A percentile compares a stretch with the other conserved stretches of the same genome.
Conservation (phyloP, 2,329 filamentous ascomycete species). For the Septoria petroselini region DNA sequence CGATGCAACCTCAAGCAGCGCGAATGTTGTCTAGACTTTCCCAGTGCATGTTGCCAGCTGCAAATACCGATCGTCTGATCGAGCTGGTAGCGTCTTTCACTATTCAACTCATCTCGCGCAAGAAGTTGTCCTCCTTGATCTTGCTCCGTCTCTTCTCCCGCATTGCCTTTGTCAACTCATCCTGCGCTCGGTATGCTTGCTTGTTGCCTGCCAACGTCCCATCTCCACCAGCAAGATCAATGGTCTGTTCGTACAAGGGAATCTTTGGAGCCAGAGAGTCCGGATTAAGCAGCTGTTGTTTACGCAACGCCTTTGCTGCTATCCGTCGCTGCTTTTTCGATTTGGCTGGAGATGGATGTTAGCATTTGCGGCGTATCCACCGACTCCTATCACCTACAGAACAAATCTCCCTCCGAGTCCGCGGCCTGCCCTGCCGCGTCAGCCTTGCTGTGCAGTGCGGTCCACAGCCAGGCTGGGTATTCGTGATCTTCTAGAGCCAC, state of each 20-base stretch:
- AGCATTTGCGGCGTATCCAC: not conserved
- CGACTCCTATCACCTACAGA: constrained; percentile 59
- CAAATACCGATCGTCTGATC: too few relatives aligned
- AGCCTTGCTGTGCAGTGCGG: constrained; percentile 58
- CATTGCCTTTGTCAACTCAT: constrained; percentile 67
- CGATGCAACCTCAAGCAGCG: too few relatives aligned
- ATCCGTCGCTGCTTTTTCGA: constrained; percentile 75
- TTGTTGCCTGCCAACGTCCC: constrained; percentile 49
- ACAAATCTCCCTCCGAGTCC: constrained; percentile 66
- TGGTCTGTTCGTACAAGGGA: constrained; percentile 71
- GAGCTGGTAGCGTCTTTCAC: too few relatives aligned
- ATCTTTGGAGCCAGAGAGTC: constrained; percentile 62
- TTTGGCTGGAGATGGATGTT: constrained; percentile 58
- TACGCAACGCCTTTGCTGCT: constrained; percentile 65
- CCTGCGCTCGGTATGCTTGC: constrained; percentile 52
- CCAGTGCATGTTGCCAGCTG: too few relatives aligned
- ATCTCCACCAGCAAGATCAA: constrained; percentile 63
- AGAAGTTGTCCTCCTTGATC: constrained; percentile 84
- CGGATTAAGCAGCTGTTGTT: constrained; percentile 62
- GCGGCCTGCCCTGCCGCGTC: constrained; percentile 48
- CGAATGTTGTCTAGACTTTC: too few relatives aligned
- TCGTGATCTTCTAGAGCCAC: constrained; percentile 70
- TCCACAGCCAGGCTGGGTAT: constrained; percentile 81
- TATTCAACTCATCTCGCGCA: constrained; percentile 66
- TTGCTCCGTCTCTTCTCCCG: constrained; percentile 68